These are phyloP conservation scores for Cafeteria roenbergensis DNA, from an alignment of 108 stramenopile genomes.

Conservation along the genomic window DNA sequence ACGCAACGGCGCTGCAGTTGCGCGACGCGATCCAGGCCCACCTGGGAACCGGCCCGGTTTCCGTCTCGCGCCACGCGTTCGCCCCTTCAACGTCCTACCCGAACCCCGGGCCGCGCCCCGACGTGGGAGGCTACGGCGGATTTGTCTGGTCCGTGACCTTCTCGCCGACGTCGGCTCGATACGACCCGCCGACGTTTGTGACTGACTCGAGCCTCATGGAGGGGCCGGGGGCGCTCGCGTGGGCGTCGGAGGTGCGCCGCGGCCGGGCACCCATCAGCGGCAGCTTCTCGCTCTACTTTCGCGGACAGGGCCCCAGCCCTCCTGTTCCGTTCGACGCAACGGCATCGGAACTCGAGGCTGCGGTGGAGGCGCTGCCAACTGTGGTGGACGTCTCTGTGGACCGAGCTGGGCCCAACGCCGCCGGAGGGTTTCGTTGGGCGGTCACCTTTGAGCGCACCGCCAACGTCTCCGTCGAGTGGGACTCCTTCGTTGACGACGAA, in stretches of 20 bases:
- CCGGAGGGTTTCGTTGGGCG: not conserved
- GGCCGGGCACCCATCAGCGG: slow-evolving; percentile 6
- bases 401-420: not conserved
- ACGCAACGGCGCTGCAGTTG: not conserved
- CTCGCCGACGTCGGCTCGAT: not conserved
- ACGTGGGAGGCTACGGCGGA: not conserved
- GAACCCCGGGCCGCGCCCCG: not conserved
- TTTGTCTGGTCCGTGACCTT: slow-evolving; percentile 10
- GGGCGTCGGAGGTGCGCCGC: not conserved
- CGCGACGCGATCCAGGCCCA: not conserved
- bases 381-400: not conserved
- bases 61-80: not conserved
- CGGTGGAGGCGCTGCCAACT: slow-evolving; percentile 9
- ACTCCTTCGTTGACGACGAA: not conserved
- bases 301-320: not conserved
- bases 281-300: slow-evolving; percentile 3
- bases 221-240: not conserved
- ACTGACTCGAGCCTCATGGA: not conserved
- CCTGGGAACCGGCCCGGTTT: not conserved
- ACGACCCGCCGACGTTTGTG: not conserved
- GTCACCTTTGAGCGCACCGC: slow-evolving; percentile 8
- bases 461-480: not conserved
- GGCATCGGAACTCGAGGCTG: not conserved
- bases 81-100: not conserved
- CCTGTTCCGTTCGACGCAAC: not conserved